Evolutionary conservation across 2,329 filamentous ascomycete genomes (phyloP).

Genomic region (Calonectria pseudoreteaudii): DNA sequence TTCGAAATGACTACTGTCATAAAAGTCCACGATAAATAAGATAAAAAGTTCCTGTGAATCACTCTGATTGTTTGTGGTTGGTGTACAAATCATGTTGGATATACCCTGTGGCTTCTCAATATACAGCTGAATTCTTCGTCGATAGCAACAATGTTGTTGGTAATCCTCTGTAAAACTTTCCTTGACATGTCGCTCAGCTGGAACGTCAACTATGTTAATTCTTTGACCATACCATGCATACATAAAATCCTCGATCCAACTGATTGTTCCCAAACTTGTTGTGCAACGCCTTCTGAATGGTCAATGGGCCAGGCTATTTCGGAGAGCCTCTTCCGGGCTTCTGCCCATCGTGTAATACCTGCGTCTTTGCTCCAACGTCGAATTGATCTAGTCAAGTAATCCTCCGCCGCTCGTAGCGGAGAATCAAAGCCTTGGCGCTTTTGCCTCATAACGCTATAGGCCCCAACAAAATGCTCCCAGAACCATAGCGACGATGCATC

Average conservation of each 20-base stretch:
- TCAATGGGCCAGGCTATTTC: not conserved
- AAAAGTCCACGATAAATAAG: too few relatives aligned
- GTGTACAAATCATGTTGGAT: too few relatives aligned
- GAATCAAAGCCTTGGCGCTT: not conserved
- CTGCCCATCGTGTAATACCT: not conserved
- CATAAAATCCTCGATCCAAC: not conserved
- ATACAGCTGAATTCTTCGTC: too few relatives aligned
- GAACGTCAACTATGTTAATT: not conserved
- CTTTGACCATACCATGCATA: not conserved
- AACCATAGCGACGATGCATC: not conserved
- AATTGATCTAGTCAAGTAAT: not conserved
- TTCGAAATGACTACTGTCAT: not conserved
- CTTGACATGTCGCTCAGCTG: fast-evolving
- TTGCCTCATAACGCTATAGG: not conserved
- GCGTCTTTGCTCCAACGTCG: not conserved
- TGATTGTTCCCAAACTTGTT: not conserved
- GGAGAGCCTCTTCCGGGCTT: not conserved
- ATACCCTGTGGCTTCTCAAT: too few relatives aligned
- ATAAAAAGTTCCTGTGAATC: too few relatives aligned
- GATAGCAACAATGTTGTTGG: too few relatives aligned
- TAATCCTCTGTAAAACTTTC: too few relatives aligned
- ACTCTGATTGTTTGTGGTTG: too few relatives aligned
- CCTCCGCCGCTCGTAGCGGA: not conserved
- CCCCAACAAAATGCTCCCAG: not conserved
- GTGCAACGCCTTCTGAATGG: not conserved